A percentile compares a stretch with the other conserved stretches of the same genome.
These are phyloP conservation scores for Musa schizocarpa DNA, from an alignment of 176 grass and related monocot species.

Conservation along the genomic window DNA sequence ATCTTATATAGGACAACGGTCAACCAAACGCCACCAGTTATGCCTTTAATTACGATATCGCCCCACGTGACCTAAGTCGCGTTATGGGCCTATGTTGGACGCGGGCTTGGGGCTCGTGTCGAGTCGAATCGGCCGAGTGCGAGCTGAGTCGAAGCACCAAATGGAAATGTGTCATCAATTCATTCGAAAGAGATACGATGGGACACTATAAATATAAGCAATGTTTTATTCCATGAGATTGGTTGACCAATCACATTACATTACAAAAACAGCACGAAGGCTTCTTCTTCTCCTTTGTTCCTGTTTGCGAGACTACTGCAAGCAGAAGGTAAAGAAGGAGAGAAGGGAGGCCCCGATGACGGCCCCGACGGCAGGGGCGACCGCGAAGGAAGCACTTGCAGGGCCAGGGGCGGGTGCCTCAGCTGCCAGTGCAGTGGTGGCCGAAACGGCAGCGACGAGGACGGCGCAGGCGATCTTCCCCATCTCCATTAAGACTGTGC, in stretches of 20 bases:
- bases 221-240: too few relatives aligned
- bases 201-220: too few relatives aligned
- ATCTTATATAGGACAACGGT: background rate
- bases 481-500: conserved; percentile 58
- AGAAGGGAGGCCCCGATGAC: conserved; percentile 44
- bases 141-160: too few relatives aligned
- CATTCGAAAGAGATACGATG: too few relatives aligned
- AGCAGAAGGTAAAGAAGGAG: conserved; percentile 67
- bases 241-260: too few relatives aligned
- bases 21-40: background rate
- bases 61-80: too few relatives aligned
- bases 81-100: too few relatives aligned
- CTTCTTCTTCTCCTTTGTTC: background rate
- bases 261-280: too few relatives aligned
- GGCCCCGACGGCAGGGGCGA: conserved; percentile 37
- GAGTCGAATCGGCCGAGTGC: too few relatives aligned
- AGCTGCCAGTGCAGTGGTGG: conserved; percentile 47
- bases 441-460: conserved; percentile 55
- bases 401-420: conserved; percentile 60
- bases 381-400: conserved; percentile 31
- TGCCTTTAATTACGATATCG: background rate
- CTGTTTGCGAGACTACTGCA: conserved; percentile 27
- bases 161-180: too few relatives aligned
- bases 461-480: conserved; percentile 76
- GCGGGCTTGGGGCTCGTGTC: too few relatives aligned